phyloP scores from a whole-genome alignment of 164 flowering plant species.

The Annona squamosa region DNA sequence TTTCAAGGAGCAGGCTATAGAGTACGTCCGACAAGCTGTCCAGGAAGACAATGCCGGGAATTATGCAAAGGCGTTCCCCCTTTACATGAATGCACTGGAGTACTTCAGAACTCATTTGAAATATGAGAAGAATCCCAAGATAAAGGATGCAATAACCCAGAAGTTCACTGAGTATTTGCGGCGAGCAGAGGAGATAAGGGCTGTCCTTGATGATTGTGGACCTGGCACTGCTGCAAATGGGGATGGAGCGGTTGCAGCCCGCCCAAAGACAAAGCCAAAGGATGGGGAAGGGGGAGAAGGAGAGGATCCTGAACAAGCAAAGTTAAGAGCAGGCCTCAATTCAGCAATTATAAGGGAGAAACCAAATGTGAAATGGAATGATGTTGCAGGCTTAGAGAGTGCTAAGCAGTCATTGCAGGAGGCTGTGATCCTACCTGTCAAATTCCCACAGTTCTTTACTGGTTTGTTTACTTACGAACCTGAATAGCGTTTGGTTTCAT shows the following conservation, averaged over 20 bases:
- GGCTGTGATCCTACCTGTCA: constrained; percentile 93
- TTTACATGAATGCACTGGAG: constrained; percentile 95
- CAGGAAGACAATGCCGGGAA: constrained; percentile 95
- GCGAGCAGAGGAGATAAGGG: constrained; percentile 97
- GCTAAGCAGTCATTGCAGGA: constrained; percentile 97
- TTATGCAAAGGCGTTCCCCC: constrained; percentile 81
- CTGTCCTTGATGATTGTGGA: constrained; percentile 74
- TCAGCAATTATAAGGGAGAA: constrained; percentile 95
- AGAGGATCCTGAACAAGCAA: constrained; percentile 82
- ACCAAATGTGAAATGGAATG: constrained; percentile 95
- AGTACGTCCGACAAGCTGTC: constrained; percentile 93
- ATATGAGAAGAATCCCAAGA: constrained; percentile 94
- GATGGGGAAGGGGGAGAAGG: constrained; percentile 66
- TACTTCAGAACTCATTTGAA: constrained; percentile 90
- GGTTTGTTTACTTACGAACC: constrained; percentile 30
- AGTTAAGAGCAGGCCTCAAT: constrained; percentile 72
- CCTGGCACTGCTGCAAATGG: constrained; percentile 69
- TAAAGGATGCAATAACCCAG: constrained; percentile 85
- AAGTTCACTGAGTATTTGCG: constrained; percentile 92
- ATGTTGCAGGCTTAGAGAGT: constrained; percentile 94
- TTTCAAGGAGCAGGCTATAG: constrained; percentile 96
- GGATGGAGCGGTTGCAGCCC: constrained; percentile 73
- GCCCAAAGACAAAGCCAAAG: constrained; percentile 74
- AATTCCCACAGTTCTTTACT: constrained; percentile 93
- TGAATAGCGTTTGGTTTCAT: background rate